Percentiles rank a stretch among this genome's conserved stretches.
These are phyloP conservation scores for Claviceps sp. DNA, from an alignment of 2,329 filamentous ascomycete species.

Conservation along the genomic window DNA sequence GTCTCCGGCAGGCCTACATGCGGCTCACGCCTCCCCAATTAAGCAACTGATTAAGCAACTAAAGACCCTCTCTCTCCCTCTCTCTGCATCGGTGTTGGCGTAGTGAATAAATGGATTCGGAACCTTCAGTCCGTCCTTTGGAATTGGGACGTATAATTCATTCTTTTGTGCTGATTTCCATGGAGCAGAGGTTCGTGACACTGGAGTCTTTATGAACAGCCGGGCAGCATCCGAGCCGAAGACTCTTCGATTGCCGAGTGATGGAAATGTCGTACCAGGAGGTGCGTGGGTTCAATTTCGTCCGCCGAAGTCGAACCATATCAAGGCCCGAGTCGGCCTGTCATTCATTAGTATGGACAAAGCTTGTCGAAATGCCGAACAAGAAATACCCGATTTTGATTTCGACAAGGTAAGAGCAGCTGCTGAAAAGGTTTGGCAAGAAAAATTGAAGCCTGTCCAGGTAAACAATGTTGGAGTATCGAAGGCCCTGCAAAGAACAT, in stretches of 20 bases:
- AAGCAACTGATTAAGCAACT: no score
- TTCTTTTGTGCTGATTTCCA: slow-evolving; percentile 50
- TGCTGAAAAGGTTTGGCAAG: slow-evolving; percentile 47
- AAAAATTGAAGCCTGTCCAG: slow-evolving; percentile 46
- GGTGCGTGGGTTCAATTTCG: slow-evolving; percentile 55
- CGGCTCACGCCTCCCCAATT: no score
- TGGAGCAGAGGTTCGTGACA: slow-evolving; percentile 37
- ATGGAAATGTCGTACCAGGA: slow-evolving; percentile 20
- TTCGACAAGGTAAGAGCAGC: slow-evolving; percentile 42
- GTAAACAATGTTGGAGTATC: slow-evolving; percentile 42
- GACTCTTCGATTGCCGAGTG: slow-evolving; percentile 19
- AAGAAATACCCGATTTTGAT: slow-evolving; percentile 53
- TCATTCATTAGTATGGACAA: slow-evolving; percentile 56
- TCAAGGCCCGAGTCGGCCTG: slow-evolving; percentile 54
- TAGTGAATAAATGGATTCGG: no score
- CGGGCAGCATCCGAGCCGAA: slow-evolving; percentile 32
- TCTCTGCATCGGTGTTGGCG: no score
- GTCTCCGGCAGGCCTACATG: no score
- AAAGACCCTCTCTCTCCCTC: no score
- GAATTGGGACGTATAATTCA: slow-evolving; percentile 40
- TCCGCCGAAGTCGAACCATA: slow-evolving; percentile 22
- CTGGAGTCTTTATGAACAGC: slow-evolving; percentile 44
- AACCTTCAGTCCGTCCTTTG: slow-evolving; percentile 47
- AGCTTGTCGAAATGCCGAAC: slow-evolving; percentile 58
- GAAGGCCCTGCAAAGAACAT: slow-evolving; percentile 45